A percentile compares a stretch with the other conserved stretches of the same genome.
Evolutionary conservation across 2,329 filamentous ascomycete species (phyloP).

Genomic region (Alternaria arborescens): DNA sequence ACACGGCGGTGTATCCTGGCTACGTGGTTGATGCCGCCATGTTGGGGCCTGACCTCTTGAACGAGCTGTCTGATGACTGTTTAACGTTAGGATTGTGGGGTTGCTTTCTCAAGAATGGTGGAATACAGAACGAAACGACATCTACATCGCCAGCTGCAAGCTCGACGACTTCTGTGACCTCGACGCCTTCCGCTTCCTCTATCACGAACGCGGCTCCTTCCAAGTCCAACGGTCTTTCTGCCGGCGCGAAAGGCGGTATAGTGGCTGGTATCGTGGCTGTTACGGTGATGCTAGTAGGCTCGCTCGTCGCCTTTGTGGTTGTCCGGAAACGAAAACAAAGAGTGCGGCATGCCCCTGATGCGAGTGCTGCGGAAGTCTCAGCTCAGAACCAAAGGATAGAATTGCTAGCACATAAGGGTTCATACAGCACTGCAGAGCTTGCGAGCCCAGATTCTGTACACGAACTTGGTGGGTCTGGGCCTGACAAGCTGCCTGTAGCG

Average conservation of each 20-base stretch:
- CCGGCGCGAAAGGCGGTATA: neutral
- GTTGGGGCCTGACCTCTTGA: neutral
- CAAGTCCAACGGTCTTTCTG: neutral
- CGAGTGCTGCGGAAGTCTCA: neutral
- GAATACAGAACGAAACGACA: neutral
- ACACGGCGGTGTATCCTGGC: neutral
- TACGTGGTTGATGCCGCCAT: conserved; percentile 11
- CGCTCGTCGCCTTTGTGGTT: neutral
- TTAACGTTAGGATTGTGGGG: neutral
- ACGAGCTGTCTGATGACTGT: neutral
- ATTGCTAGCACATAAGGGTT: neutral
- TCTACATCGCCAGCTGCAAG: neutral
- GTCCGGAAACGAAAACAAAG: conserved; percentile 1
- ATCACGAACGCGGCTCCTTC: neutral
- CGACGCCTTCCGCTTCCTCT: neutral
- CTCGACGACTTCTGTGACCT: neutral
- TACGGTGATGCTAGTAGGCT: neutral
- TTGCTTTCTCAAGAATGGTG: neutral
- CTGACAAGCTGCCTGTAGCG: neutral
- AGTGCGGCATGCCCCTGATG: neutral
- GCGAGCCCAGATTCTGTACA: neutral
- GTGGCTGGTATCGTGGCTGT: neutral
- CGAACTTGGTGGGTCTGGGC: neutral
- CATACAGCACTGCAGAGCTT: conserved; percentile 1
- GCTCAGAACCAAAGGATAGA: neutral